phyloP scores from a whole-genome alignment of 805 yeast species.

The Brettanomyces custersianus region DNA sequence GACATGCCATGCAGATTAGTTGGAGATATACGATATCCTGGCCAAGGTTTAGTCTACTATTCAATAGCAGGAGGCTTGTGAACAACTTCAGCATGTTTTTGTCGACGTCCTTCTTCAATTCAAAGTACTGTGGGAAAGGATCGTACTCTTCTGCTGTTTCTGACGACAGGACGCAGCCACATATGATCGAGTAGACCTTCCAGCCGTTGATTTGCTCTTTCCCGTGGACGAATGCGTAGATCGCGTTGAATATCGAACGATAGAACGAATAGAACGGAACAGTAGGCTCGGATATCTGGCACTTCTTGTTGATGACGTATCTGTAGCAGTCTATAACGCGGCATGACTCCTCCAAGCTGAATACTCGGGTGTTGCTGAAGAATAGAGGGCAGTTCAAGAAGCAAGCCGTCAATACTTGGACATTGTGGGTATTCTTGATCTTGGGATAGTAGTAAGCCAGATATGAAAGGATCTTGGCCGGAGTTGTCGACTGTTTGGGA shows the following conservation, averaged over 20 bases:
- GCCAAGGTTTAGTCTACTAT: neutral
- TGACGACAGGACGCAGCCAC: conserved; percentile 35
- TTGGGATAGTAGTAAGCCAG: conserved; percentile 43
- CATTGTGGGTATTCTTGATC: conserved; percentile 37
- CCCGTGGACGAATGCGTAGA: conserved; percentile 4
- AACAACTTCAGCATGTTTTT: conserved; percentile 6
- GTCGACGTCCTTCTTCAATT: conserved; percentile 17
- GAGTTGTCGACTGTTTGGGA: conserved; percentile 25
- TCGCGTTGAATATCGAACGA: conserved; percentile 9
- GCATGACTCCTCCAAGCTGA: conserved; percentile 26
- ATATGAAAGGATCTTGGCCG: conserved; percentile 31
- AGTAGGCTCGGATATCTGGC: conserved; percentile 39
- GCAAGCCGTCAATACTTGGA: conserved; percentile 33
- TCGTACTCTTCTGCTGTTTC: conserved; percentile 17
- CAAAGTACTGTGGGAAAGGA: conserved; percentile 17
- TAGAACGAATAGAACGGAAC: conserved; percentile 36
- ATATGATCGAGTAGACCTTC: conserved; percentile 38
- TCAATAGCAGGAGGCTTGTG: conserved; percentile 5
- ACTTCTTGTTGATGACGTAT: conserved; percentile 35
- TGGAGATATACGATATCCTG: conserved; percentile 6
- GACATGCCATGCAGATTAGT: conserved; percentile 1
- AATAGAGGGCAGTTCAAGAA: conserved; percentile 36
- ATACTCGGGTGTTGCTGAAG: conserved; percentile 13
- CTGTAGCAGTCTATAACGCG: conserved; percentile 40
- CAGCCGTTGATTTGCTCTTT: conserved; percentile 23